These are phyloP conservation scores for Kwoniella botswanensis DNA, from an alignment of 768 basidiomycete species.

Conservation along the genomic window DNA sequence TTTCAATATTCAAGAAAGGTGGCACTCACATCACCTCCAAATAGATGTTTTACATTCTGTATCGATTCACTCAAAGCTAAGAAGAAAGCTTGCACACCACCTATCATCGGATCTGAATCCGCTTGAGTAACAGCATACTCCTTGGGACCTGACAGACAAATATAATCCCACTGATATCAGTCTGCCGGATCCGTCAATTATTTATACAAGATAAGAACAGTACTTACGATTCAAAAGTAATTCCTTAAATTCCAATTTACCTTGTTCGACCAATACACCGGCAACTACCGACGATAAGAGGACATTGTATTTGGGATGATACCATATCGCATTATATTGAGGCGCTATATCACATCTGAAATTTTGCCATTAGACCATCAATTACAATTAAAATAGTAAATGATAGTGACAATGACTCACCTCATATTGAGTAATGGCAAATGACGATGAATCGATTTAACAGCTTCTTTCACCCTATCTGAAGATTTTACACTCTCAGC, in stretches of 20 bases:
- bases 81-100: constrained; percentile 62
- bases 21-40: background rate
- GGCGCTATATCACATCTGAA: constrained; percentile 65
- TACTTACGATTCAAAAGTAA: constrained; percentile 64
- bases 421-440: constrained; percentile 67
- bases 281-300: constrained; percentile 66
- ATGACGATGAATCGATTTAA: constrained; percentile 66
- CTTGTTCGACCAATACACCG: constrained; percentile 62
- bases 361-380: background rate
- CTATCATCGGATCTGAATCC: constrained; percentile 63
- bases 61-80: constrained; percentile 63
- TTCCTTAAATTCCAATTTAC: constrained; percentile 59
- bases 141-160: constrained; percentile 62
- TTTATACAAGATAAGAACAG: too few species aligned
- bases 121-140: constrained; percentile 60
- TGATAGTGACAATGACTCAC: constrained; percentile 31
- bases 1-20: too few species aligned
- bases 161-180: constrained; percentile 60
- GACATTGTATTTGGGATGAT: constrained; percentile 62
- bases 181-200: too few species aligned
- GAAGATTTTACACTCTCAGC: constrained; percentile 64
- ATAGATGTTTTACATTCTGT: constrained; percentile 30
- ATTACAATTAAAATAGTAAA: background rate
- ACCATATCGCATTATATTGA: constrained; percentile 66
- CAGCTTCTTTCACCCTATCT: constrained; percentile 36